These are phyloP conservation scores for Naganishia onofrii DNA, from an alignment of 768 basidiomycete genomes.

Conservation along the genomic window DNA sequence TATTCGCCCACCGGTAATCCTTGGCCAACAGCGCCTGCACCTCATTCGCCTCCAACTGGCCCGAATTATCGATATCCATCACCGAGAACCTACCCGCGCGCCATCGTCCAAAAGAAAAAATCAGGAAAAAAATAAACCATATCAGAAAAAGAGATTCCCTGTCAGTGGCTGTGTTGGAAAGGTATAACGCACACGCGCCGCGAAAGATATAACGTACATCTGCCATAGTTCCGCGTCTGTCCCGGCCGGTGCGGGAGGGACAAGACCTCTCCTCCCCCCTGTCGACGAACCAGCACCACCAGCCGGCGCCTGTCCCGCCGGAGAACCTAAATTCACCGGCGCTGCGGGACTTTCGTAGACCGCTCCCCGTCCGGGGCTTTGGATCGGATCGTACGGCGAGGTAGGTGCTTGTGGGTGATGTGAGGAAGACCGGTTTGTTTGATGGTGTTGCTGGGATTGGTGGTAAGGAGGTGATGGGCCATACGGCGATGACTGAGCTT, in stretches of 20 bases:
- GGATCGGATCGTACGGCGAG: background rate
- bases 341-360: background rate
- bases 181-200: background rate
- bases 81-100: slow-evolving; percentile 42
- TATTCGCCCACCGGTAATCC: slow-evolving; percentile 39
- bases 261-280: background rate
- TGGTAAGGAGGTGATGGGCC: slow-evolving; percentile 9
- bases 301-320: background rate
- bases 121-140: no score
- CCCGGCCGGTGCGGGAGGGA: slow-evolving; percentile 17
- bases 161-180: no score
- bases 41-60: slow-evolving; percentile 47
- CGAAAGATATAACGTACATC: slow-evolving; percentile 8
- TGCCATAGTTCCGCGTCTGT: slow-evolving; percentile 26
- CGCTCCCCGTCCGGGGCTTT: background rate
- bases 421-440: background rate
- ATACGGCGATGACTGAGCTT: slow-evolving; percentile 16
- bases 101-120: no score
- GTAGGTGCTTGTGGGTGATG: slow-evolving; percentile 10
- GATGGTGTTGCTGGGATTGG: slow-evolving; percentile 25
- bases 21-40: slow-evolving; percentile 47
- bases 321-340: background rate
- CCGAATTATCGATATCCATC: slow-evolving; percentile 44
- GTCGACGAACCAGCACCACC: no score
- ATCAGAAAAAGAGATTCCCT: no score